A percentile compares a stretch with the other conserved stretches of the same genome.
phyloP scores from a whole-genome alignment of 2,329 filamentous ascomycete genomes.

The Aspergillus sp. region DNA sequence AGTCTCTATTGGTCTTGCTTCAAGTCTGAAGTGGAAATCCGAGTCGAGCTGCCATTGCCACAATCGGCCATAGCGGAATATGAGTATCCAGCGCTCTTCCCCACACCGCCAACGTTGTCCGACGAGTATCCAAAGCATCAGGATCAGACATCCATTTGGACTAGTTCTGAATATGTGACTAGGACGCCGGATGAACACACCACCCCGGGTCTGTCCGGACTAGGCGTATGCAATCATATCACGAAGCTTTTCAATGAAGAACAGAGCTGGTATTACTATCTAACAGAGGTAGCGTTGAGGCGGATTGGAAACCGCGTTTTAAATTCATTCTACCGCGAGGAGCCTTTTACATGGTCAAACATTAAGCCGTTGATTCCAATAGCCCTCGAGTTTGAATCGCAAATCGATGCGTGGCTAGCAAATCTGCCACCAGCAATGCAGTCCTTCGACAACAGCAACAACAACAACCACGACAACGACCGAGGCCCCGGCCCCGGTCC shows the following conservation, averaged over 20 bases:
- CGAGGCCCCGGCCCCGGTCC: not conserved
- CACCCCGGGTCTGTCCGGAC: not conserved
- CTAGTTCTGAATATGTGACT: not conserved
- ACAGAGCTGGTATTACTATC: conserved; percentile 39
- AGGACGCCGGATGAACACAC: not conserved
- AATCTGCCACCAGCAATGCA: conserved; percentile 22
- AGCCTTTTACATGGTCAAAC: conserved; percentile 14
- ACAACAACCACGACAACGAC: conserved; percentile 6
- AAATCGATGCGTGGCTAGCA: conserved; percentile 18
- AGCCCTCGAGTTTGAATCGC: conserved; percentile 22
- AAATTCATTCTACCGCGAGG: conserved; percentile 23
- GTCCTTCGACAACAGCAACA: conserved; percentile 1
- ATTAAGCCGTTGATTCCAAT: conserved; percentile 17
- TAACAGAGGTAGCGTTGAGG: conserved; percentile 37
- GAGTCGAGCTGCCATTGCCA: conserved; percentile 33
- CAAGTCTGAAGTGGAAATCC: conserved; percentile 38
- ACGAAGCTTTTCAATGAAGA: conserved; percentile 20
- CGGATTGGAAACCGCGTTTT: conserved; percentile 37
- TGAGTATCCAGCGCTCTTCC: conserved; percentile 28
- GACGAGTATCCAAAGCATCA: conserved; percentile 3
- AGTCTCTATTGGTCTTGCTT: conserved; percentile 39
- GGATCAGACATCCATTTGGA: not conserved
- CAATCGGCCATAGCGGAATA: conserved; percentile 28
- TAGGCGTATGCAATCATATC: conserved; percentile 4
- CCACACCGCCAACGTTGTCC: conserved; percentile 19